Base-by-base conservation (phyloP, 2,329 filamentous ascomycete genomes). In the Mycosphaerella sp. region DNA sequence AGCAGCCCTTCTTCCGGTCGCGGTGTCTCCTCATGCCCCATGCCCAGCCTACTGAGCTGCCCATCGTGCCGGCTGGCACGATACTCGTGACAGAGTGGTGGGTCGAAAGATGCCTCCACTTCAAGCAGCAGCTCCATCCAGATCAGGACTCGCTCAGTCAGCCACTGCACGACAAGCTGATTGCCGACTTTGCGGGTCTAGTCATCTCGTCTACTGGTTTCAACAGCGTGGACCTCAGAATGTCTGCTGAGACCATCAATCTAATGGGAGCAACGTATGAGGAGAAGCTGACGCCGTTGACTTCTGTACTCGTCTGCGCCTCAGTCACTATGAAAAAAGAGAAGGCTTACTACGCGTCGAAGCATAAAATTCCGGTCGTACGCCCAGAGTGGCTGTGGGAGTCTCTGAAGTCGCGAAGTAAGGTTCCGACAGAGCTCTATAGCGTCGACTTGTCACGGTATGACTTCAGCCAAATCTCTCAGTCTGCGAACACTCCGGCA, bases 61-160 rank as follows among this genome's bases (percentile, higher is more conserved):
- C 65, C 25, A 52, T 52, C 9, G 52, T 66, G 12, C 60, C 65
- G 13, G 16, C 53, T n/a, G 56, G 52, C 34, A 65, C 64, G 10
- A 68, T 75, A 42, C 64, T 75, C 12, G 82, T 95, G 28, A 97
- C 89, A 9, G 89, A 95, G 65, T 94, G 93, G 77, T 98, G 91
- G 79, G 77, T 98, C 46, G 93, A 98, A 70, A 81, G 82, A 42
- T 97, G 91, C 66, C 73, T 98, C 35, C 83, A 90, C 65, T 80
- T 81, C 57, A 93, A 87, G 68, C 73, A 71, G 21, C 79, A 91
- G 60, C 75, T 88, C 41, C 74, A 85, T 27, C 88, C 89, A 4
- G 72, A 75, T 45, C 75, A 80, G 4, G 82, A 93, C 65, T 77
- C 87, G 36, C 78, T 94, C 18, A 89, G 88, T 52, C 81, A 81